A percentile compares a stretch with the other conserved stretches of the same genome.
Conservation (phyloP, 2,329 filamentous ascomycete genomes). For the Penicillium sp. region DNA sequence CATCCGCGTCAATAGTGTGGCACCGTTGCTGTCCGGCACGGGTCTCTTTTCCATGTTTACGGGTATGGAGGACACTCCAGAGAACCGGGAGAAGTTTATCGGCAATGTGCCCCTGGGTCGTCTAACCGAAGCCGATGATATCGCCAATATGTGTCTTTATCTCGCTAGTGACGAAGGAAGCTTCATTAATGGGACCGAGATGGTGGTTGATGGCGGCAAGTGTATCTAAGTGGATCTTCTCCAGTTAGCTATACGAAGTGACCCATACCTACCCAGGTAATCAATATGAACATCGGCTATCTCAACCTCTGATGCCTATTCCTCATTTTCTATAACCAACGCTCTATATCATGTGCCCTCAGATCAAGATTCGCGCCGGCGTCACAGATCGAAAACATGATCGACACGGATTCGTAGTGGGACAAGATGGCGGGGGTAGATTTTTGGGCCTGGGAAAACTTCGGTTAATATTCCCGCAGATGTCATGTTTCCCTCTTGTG, state of each 20-base stretch:
- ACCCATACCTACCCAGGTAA: too few species aligned
- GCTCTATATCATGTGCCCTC: too few species aligned
- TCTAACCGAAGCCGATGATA: conserved; percentile 53
- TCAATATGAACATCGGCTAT: too few species aligned
- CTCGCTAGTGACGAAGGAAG: conserved; percentile 68
- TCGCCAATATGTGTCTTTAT: conserved; percentile 69
- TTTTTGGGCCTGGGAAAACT: neutral
- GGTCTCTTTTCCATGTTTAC: conserved; percentile 54
- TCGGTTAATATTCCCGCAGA: neutral
- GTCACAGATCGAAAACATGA: neutral
- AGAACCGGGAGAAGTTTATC: conserved; percentile 46
- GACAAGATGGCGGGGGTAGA: neutral
- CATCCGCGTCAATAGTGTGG: conserved; percentile 71
- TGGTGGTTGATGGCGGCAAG: conserved; percentile 62
- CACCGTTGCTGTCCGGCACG: conserved; percentile 65
- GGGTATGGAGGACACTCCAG: conserved; percentile 45
- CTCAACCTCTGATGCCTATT: too few species aligned
- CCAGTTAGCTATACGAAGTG: neutral
- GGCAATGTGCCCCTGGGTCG: conserved; percentile 45
- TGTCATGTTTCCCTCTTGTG: neutral
- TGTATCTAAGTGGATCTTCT: conserved; percentile 28
- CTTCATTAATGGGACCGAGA: conserved; percentile 70
- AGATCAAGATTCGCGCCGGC: too few species aligned
- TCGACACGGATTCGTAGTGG: neutral
- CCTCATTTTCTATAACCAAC: too few species aligned